Base-by-base conservation (phyloP, 169 alveolate genomes). In the Ichthyophthirius multifiliis region DNA sequence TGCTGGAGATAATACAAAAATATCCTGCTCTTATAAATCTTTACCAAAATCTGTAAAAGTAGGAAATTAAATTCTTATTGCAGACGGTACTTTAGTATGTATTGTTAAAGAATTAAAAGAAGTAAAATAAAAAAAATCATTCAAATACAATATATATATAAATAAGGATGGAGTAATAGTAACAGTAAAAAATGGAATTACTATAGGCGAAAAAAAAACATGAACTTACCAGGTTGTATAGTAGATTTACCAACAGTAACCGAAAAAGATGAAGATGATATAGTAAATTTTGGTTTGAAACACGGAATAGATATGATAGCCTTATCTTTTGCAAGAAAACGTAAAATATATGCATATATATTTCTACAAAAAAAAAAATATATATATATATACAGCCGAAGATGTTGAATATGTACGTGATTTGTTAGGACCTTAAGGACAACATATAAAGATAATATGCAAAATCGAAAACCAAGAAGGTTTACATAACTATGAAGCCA, bases 381-480 rank as follows among this genome's bases (percentile, higher is more conserved):
- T n/a, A n/a, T n/a, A n/a, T n/a, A n/a, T n/a, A n/a, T n/a, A n/a
- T n/a, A n/a, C n/a, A 44, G 97, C 95, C 10, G 83, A 79, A 37
- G 98, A 97, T 82, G 89, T 95, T 43, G 96, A 93, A 44, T 74
- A 89, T 74, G 91, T 94, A 64, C 93, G 97, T 76, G 95, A 95
- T 83, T 87, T 96, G 13, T 88, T 95, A 31, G 98, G 98, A 65
- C 92, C 96, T 12, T 86, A 85, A 74, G 99, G 99, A 39, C 94
- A 97, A 35, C 97, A 97, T 84, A 94, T 99, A 27, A 97, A 98
- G 86, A 97, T 98, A 74, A 97, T 99, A 63, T 93, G 99, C 43
- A 98, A 98, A 85, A 97, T 99, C 46, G 99, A 99, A 90, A 99
- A 98, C 83, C 92, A 96, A 62, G 99, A 98, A 84, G 99, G 99